Base-by-base conservation (phyloP, 2,329 filamentous ascomycete species). In the Rutstroemia sp. region DNA sequence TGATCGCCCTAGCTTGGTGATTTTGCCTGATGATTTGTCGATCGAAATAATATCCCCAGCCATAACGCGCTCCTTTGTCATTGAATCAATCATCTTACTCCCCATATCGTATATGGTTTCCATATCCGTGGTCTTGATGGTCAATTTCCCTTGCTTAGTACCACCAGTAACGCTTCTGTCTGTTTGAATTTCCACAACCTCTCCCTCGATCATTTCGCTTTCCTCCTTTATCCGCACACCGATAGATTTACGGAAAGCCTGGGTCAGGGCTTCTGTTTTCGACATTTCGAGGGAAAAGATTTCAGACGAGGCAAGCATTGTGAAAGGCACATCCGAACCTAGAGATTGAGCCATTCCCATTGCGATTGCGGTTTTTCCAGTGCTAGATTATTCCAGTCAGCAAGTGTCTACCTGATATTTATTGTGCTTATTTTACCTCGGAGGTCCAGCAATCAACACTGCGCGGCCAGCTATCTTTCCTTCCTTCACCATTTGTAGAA, bases 41-140 rank as follows among this genome's bases (percentile, higher is more conserved):
- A 99, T 97, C 57, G 89, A 95, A 67, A 99, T 95, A 64, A 99
- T 94, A 71, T 99, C 94, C 66, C 94, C 94, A 4, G 94, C 94
- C 86, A 97, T 96, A 63, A 99, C 90, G 67, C 95, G 92, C 77
- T 99, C 94, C 75, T 97, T 97, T 64, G 92, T 96, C 91, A 99
- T 96, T 63, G 91, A 91, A 70, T 99, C 94, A 64, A 99, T 99
- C 94, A 99, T 97, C 76, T 97, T 97, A 64, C 88, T 92, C 63
- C 94, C 94, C 92, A 99, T 96, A 69, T 99, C 94, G 76, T 97
- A 99, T 63, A 99, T 89, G 12, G 94, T 96, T 75, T 99, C 94
- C 94, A 99, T 99, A 72, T 99, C 94, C 57, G 92, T 97, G 10
- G 94, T 99, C 77, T 99, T 99, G 77, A 99, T 96, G 19, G 94